Percentiles rank a stretch among this genome's conserved stretches.
phyloP scores from a whole-genome alignment of 2,329 filamentous ascomycete genomes.

The Paraphaeosphaeria sporulosa region DNA sequence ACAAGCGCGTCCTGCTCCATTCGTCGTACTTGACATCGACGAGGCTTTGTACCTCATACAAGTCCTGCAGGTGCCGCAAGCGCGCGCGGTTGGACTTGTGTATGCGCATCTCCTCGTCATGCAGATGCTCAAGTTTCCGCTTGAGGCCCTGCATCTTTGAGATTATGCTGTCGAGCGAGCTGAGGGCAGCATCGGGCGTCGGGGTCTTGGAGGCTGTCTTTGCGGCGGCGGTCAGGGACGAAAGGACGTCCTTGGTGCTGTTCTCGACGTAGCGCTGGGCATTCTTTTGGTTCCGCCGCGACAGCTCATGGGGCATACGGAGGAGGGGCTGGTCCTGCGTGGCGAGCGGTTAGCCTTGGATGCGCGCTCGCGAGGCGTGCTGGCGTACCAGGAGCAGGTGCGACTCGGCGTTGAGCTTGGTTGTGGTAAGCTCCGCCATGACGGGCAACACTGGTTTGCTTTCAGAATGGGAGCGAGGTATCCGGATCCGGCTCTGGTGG shows the following conservation, averaged over 20 bases:
- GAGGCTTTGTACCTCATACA: slow-evolving; percentile 80
- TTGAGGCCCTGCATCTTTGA: slow-evolving; percentile 84
- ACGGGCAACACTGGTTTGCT: slow-evolving; percentile 15
- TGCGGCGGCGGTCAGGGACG: slow-evolving; percentile 60
- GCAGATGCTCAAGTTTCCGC: slow-evolving; percentile 79
- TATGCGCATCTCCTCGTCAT: slow-evolving; percentile 80
- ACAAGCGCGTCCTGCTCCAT: slow-evolving; percentile 83
- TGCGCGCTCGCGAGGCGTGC: background rate
- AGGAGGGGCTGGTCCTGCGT: slow-evolving; percentile 89
- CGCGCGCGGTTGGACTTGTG: slow-evolving; percentile 79
- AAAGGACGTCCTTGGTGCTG: slow-evolving; percentile 69
- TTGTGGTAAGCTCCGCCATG: slow-evolving; percentile 61
- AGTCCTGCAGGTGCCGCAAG: slow-evolving; percentile 79
- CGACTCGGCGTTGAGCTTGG: slow-evolving; percentile 75
- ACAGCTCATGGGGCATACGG: slow-evolving; percentile 88
- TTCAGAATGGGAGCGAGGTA: background rate
- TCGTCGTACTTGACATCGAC: slow-evolving; percentile 93
- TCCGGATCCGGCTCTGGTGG: background rate
- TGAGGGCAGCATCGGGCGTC: slow-evolving; percentile 62
- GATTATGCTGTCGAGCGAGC: slow-evolving; percentile 84
- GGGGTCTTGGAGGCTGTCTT: slow-evolving; percentile 69
- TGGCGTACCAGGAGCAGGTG: slow-evolving; percentile 74
- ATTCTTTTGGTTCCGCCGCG: slow-evolving; percentile 91
- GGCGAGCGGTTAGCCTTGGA: slow-evolving; percentile 3
- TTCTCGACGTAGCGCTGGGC: slow-evolving; percentile 80